These are phyloP conservation scores for Talaromyces liani DNA, from an alignment of 495 filamentous ascomycete genomes.

Conservation along the genomic window DNA sequence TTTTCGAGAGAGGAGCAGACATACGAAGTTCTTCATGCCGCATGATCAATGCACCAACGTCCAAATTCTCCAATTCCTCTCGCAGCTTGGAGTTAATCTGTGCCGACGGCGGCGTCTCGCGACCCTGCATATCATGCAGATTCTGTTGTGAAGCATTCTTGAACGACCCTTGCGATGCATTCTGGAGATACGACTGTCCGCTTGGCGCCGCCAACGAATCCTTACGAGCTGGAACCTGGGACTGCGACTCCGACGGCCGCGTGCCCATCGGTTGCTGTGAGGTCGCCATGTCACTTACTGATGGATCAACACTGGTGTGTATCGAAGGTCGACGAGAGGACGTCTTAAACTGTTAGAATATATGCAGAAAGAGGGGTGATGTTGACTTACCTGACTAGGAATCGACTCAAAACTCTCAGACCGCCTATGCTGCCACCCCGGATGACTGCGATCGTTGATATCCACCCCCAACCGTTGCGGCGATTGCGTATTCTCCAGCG, in stretches of 20 bases:
- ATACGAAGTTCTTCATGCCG: slow-evolving; percentile 61
- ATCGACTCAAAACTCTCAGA: slow-evolving; percentile 5
- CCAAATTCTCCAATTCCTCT: slow-evolving; percentile 46
- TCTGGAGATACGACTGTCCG: slow-evolving; percentile 4
- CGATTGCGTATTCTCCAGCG: neutral
- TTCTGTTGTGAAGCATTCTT: slow-evolving; percentile 22
- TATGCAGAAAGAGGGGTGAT: neutral
- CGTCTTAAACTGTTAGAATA: neutral
- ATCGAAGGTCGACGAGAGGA: slow-evolving; percentile 3
- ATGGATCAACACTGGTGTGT: neutral
- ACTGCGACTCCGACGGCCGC: slow-evolving; percentile 26
- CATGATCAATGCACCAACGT: slow-evolving; percentile 34
- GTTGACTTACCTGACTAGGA: slow-evolving; percentile 3
- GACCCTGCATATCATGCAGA: slow-evolving; percentile 37
- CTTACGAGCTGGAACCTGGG: slow-evolving; percentile 2
- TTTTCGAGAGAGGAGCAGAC: slow-evolving; percentile 13
- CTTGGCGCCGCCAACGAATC: slow-evolving; percentile 8
- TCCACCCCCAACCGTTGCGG: neutral
- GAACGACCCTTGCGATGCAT: slow-evolving; percentile 12
- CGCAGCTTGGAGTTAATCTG: slow-evolving; percentile 38
- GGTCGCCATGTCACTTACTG: slow-evolving; percentile 23
- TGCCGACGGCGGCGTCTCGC: slow-evolving; percentile 45
- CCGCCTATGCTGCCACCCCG: neutral
- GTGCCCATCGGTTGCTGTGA: slow-evolving; percentile 25
- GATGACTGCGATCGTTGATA: slow-evolving; percentile 13